Base-by-base conservation (phyloP, 2,329 filamentous ascomycete genomes). In the Phaeosphaeria sp. region DNA sequence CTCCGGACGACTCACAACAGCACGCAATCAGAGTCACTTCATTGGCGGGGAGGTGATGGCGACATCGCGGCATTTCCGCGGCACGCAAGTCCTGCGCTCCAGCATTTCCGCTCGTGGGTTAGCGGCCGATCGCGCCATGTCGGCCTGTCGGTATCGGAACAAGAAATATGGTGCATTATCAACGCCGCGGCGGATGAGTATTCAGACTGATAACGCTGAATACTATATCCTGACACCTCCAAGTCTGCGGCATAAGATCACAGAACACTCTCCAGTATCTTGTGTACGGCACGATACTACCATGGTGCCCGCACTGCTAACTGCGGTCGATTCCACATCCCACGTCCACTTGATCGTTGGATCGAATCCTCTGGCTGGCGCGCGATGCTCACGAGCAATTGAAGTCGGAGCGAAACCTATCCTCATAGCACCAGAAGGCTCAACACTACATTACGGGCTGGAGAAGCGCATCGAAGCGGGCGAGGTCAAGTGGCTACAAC, bases 281-380 rank as follows among this genome's bases (percentile, higher is more conserved):
- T 36, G 13, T 13, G 13, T 36, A 15, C 30, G 30, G 13, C 30
- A 36, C 9, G 30, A 51, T 25, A 52, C 43, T 56, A 56, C 41
- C 54, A 82, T 83, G 80, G 68, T 76, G 33, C 80, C 83, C 39
- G 82, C 89, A 3, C 83, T 96, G 51, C 87, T 96, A 48, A 89
- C 90, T 46, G 88, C 90, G 49, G 83, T 90, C 64, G 88, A 93
- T 73, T 89, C 87, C 71, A 83, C 83, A 50, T 84, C 81, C 48
- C 90, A 92, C 72, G 78, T 93, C 42, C 95, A 99, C 76, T 83
- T 99, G 56, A 87, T 99, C 69, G 78, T 98, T 62, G 95, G 95
- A 58, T 89, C 90, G 33, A 95, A 93, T 71, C 88, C 94, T 15
- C 85, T 99, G 42, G 94, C 95, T n/a, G 90, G 90, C 52, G 86